Base-by-base conservation (phyloP, 306 rosid genomes). In the Ormosia emarginata region DNA sequence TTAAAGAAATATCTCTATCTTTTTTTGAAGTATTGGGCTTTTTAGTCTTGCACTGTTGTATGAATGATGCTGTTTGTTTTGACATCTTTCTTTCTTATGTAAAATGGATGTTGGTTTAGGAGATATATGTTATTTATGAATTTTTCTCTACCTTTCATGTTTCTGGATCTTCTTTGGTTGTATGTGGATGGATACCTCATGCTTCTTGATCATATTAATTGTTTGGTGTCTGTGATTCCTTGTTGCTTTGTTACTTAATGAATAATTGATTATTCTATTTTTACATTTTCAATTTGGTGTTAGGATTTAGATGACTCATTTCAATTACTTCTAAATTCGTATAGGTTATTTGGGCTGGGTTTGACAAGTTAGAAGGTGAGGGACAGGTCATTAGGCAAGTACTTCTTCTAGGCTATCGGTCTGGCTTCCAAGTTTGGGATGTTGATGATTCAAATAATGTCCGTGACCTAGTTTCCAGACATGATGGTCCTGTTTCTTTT, bases 371-470 rank as follows among this genome's bases (percentile, higher is more conserved):
- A 86, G 98, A 91, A 86, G 65, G 82, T 15, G 89, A 85, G 61
- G 91, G 86, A 74, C 83, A 67, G 56, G 75, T 65, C 77, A 43
- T 53, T 71, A 87, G 89, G 13, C 83, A 78, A 88, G 92, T 90
- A 74, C 97, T 93, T 39, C 89, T 93, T 79, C 86, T 93, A 73
- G 94, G 96, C 55, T 91, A 79, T 81, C 85, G 71, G 52, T 90
- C 96, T 50, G 96, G 98, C 77, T 93, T 93, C 90, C 98, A 90
- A 77, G 93, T 93, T 82, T 93, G 97, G 98, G 94, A 93, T 85
- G 92, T 93, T 74, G 93, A 93, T 85, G 97, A 93, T 83, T 90
- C 98, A 40, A 80, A 87, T 69, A 89, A 90, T 82, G 92, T 93
- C 70, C 87, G 78, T 11, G 93, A 83, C 74, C 83, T 93, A 18